Conservation (phyloP, 2,329 filamentous ascomycete genomes). For the Ceratocystis papillata region DNA sequence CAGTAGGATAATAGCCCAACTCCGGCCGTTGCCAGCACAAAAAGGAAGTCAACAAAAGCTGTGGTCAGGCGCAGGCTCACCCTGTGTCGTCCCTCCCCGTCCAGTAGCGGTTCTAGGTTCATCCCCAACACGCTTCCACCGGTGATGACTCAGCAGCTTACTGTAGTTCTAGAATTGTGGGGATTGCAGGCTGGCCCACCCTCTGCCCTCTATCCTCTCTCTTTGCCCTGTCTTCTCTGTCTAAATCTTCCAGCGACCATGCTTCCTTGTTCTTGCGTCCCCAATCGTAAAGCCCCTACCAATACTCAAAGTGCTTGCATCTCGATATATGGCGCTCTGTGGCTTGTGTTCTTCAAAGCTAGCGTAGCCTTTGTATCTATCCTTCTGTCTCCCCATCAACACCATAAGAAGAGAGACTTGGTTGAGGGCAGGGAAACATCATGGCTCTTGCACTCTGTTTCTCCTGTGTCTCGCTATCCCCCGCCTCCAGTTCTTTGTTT, state of each 20-base stretch:
- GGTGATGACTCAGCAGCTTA: background rate
- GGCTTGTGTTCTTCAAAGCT: background rate
- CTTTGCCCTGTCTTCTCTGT: background rate
- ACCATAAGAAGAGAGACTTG: background rate
- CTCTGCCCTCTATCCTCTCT: background rate
- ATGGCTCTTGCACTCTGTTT: background rate
- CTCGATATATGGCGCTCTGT: background rate
- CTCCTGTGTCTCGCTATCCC: background rate
- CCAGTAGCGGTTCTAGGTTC: background rate
- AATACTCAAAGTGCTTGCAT: background rate
- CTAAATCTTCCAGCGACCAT: too few relatives aligned
- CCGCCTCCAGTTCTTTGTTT: background rate
- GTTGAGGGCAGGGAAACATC: background rate
- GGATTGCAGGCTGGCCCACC: background rate
- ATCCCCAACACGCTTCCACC: conserved; percentile 1
- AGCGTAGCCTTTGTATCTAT: background rate
- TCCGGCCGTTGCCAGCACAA: background rate
- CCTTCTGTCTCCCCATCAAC: background rate
- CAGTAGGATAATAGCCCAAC: background rate
- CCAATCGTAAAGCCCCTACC: too few relatives aligned
- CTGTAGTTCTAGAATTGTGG: background rate
- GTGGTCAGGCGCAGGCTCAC: background rate
- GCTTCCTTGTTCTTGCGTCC: too few relatives aligned
- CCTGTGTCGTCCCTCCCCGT: background rate
- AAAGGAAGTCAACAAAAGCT: background rate